Evolutionary conservation across 345 rosid genomes (phyloP), one percentile per base, ranked within the genome.

Genomic region (Eucalyptus paniculata): DNA sequence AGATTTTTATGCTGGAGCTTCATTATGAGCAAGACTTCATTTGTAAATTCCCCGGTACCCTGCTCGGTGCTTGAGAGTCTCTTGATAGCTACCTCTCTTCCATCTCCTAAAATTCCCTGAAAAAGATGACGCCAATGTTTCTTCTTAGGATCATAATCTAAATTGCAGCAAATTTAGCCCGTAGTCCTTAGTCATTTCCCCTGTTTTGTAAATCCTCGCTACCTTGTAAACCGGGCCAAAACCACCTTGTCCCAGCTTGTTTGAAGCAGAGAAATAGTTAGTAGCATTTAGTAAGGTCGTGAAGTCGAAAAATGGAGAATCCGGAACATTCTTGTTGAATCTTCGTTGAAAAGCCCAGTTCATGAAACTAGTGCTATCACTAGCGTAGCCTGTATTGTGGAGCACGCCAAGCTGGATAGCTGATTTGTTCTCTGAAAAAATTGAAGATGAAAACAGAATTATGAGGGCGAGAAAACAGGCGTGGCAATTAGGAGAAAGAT

Each of bases 1-100:
- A 93, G 94, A 90, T 94, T 95, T 89, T 89, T 94, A 89, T 94
- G 97, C 89, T 91, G 95, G 45, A 95, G 95, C 87, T 91, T 94
- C 87, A 92, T 86, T 83, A 95, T 72, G 32, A 96, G 87, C 24
- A 87, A 44, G 65, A 93, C 88, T 88, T 94, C 94, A 83, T 93
- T 94, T 17, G 85, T 90, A 88, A 94, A 94, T 60, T 92, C 92
- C 14, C n/a, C 87, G 10, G 58, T 21, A 3, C 94, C 95, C 88
- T 94, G 93, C 72, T 90, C 91, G 2, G 94, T 93, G 45, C 50
- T 86, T 44, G 92, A 88, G 34, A 91, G 88, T 83, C 89, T 92
- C 81, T 92, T 94, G 47, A 95, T 92, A 56, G 96, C 95, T 86
- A 95, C 91, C 89, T 92, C 93, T 87, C 89, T 93, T 89, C 95